Base-by-base conservation (phyloP, 495 filamentous ascomycete species). In the Neurospora sp. region DNA sequence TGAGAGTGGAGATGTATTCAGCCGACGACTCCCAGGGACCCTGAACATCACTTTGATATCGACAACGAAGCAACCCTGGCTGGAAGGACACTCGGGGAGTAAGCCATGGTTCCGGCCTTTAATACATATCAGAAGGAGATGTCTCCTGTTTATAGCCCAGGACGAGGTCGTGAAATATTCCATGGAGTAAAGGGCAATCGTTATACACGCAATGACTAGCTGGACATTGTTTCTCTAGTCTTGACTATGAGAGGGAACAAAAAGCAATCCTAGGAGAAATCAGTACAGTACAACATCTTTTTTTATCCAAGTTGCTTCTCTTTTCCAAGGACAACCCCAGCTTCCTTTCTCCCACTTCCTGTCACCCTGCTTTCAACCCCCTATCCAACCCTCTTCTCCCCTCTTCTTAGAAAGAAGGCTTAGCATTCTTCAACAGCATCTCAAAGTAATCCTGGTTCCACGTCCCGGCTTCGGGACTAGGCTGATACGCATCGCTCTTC, bases 381-480 rank as follows among this genome's bases (percentile, higher is more conserved):
- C 37, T 16, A 44, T 22, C 42, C 41, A 22, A 8, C 8, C 40
- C 2, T 45, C 42, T 45, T n/a, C 16, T 45, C 12, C 37, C 8
- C 38, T 6, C 59, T 22, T 9, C 44, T 78, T 77, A 81, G 78
- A 89, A 86, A 16, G 81, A 38, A 40, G 91, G 91, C 74, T 87
- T 89, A 79, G 91, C 90, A 79, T 93, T 93, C 76, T 81, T 83
- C 76, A 93, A 71, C 71, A 93, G 82, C 81, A 87, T 85, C 84
- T 89, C 89, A 79, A 93, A 93, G 85, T 91, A 92, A 61, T 85
- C 90, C 87, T 93, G 88, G 88, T 92, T 90, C 91, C 92, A 94
- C 27, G 83, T 81, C 68, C 91, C 91, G 73, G 92, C 91, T 84
- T 95, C 90, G 69, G 92, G 92, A n/a, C 91, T 86, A 48, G 92